Base-by-base conservation (phyloP, 495 filamentous ascomycete species). In the Apiosordaria backusii region DNA sequence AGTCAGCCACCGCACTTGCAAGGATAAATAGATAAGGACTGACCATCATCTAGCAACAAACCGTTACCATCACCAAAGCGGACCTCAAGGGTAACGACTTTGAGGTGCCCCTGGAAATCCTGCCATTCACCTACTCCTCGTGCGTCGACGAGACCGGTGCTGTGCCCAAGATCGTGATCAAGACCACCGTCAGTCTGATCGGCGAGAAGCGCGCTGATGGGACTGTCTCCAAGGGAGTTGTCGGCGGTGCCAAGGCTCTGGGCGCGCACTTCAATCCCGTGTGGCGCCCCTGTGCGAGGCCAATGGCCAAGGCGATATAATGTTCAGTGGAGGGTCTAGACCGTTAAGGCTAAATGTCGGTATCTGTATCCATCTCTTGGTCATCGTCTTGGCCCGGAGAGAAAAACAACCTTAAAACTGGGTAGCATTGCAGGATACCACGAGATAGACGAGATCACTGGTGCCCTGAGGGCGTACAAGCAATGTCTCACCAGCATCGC, bases 231-330 rank as follows among this genome's bases (percentile, higher is more conserved):
- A 54, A 55, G 1, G 71, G 67, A 4, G 60, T 64, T 13, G 57
- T 70, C 0, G 66, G 68, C 21, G 68, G 68, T 2, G 63, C 27
- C 16, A 70, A 68, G 54, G 71, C 64, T 3, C 54, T 73, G 26
- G 58, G 59, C 15, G 25, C 69, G n/a, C 67, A 69, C 29, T 73
- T 73, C 45, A 40, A 50, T 16, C 71, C 71, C 3, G 68, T 66
- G 21, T 73, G 71, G 71, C 58, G 70, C 35, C 40, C 61, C 1
- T 73, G 71, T 57, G 19, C 61, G 22, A 53, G 61, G 50, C 54
- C 45, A 52, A 64, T 55, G 62, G 52, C 61, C 60, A 62, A 50
- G 50, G 15, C 3, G 29, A 62, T 50, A 50, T 24, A n/a, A 35
- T 27, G 26, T 40, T n/a, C 18, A 26, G 25, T 40, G 26, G 13